phyloP scores from a whole-genome alignment of 805 yeast species.

The Candida namnaoensis region DNA sequence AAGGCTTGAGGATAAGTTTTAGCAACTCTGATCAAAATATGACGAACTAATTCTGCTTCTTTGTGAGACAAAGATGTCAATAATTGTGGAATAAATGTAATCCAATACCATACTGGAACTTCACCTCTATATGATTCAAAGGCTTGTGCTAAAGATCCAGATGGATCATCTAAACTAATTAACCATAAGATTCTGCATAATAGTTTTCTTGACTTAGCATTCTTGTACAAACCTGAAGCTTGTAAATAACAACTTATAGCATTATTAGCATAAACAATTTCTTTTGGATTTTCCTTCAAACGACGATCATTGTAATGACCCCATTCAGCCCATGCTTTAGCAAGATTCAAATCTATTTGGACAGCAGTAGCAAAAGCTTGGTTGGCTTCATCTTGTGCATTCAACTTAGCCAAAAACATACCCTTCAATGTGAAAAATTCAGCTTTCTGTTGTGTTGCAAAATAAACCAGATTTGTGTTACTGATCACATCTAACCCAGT shows the following conservation, averaged over 20 bases:
- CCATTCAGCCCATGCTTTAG: conserved; percentile 99
- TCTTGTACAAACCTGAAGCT: conserved; percentile 95
- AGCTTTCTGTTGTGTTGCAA: conserved; percentile 96
- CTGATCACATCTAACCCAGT: conserved; percentile 96
- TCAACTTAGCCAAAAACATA: conserved; percentile 89
- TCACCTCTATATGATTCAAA: conserved; percentile 92
- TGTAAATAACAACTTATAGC: conserved; percentile 94
- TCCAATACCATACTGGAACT: conserved; percentile 99
- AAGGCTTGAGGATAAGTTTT: conserved; percentile 96
- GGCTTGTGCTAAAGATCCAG: conserved; percentile 75
- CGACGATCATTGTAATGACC: conserved; percentile 90
- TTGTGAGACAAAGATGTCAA: conserved; percentile 83
- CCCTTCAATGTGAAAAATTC: conserved; percentile 97
- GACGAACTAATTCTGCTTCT: conserved; percentile 85
- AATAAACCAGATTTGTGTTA: conserved; percentile 90
- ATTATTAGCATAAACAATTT: conserved; percentile 78
- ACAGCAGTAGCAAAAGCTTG: conserved; percentile 98
- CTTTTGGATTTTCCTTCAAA: conserved; percentile 74
- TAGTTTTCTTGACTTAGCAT: conserved; percentile 80
- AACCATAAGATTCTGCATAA: conserved; percentile 91
- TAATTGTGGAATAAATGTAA: conserved; percentile 91
- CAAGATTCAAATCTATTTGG: conserved; percentile 85
- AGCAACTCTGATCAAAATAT: conserved; percentile 83
- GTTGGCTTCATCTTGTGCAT: conserved; percentile 90
- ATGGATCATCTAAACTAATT: conserved; percentile 79